Evolutionary conservation across 768 basidiomycete species (phyloP), one percentile per base, ranked within the genome.

Genomic region (Coprinopsis cinerea): DNA sequence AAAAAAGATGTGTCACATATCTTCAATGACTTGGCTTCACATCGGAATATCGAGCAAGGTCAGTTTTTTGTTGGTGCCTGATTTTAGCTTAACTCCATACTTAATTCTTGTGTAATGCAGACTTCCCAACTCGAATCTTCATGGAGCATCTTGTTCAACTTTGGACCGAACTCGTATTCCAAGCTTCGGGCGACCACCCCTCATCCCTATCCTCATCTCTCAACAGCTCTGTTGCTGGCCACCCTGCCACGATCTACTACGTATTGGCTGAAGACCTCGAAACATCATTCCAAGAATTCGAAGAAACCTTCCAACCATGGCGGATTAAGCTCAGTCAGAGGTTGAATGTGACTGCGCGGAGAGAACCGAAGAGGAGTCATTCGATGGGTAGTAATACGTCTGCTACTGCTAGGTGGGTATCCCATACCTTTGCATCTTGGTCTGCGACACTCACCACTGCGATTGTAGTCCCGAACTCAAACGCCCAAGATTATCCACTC

Each of bases 91-190:
- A 35, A 10, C 18, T 26, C 15, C 14, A 22, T 26, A 11, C 23
- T 9, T 4, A 44, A 11, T 25, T 14, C 48, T 25, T 9, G 7
- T 9, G 30, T 30, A 11, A 7, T 14, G 1, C 45, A 76, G 74
- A 71, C 17, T 79, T 77, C 53, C 76, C 76, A n/a, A 58, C 72
- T 5, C 61, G 65, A 28, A 67, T 70, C 15, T 80, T 82, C 55
- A 55, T 80, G 17, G 72, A 76, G 23, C 75, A 78, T 35, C 58
- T 81, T 3, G 71, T 72, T 51, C 66, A 68, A 25, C 63, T 81
- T 23, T 66, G 63, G 9, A 65, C 68, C 53, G 62, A 43, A 17
- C 41, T 43, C 18, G 9, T 34, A 9, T 23, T 63, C 17, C 62
- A 69, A 17, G 50, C 62, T 6, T 43, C 27, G 59, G 65, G 37